A percentile compares a stretch with the other conserved stretches of the same genome.
Evolutionary conservation across 129 eudicot genomes (phyloP).

Genomic region (Flaveria trinervia): DNA sequence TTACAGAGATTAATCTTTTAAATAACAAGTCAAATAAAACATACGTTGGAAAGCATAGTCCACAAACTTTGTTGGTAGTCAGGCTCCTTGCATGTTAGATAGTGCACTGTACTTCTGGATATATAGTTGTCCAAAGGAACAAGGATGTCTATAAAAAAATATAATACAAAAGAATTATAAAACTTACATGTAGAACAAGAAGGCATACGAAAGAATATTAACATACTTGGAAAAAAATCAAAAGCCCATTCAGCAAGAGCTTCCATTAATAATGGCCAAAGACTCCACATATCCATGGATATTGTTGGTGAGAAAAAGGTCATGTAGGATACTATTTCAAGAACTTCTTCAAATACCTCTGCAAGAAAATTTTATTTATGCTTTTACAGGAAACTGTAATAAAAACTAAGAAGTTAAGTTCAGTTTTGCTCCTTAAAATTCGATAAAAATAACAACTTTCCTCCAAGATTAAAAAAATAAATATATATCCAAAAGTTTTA

Average conservation of each 20-base stretch:
- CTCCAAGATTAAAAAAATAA: too few relatives aligned
- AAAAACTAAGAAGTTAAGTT: too few relatives aligned
- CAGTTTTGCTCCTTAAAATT: too few relatives aligned
- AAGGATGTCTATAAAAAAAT: conserved; percentile 61
- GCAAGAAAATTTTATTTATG: conserved; percentile 25
- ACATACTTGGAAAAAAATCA: conserved; percentile 91
- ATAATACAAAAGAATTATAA: neutral
- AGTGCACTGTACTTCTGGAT: conserved; percentile 78
- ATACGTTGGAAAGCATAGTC: conserved; percentile 78
- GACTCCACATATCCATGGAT: conserved; percentile 95
- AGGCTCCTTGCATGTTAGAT: conserved; percentile 82
- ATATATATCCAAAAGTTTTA: too few relatives aligned
- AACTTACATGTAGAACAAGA: neutral
- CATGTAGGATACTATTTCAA: conserved; percentile 94
- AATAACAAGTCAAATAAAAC: conserved; percentile 12
- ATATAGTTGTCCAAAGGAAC: conserved; percentile 89
- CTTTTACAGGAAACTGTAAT: neutral
- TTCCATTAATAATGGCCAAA: conserved; percentile 89
- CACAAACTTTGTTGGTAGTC: conserved; percentile 94
- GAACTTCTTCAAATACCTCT: conserved; percentile 94
- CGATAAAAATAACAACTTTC: too few relatives aligned
- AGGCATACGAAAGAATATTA: neutral
- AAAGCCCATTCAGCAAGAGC: conserved; percentile 94
- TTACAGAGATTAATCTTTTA: neutral
- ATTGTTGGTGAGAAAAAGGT: conserved; percentile 86